These are phyloP conservation scores for Logfia minima DNA, from an alignment of 129 eudicot species.

Conservation along the genomic window DNA sequence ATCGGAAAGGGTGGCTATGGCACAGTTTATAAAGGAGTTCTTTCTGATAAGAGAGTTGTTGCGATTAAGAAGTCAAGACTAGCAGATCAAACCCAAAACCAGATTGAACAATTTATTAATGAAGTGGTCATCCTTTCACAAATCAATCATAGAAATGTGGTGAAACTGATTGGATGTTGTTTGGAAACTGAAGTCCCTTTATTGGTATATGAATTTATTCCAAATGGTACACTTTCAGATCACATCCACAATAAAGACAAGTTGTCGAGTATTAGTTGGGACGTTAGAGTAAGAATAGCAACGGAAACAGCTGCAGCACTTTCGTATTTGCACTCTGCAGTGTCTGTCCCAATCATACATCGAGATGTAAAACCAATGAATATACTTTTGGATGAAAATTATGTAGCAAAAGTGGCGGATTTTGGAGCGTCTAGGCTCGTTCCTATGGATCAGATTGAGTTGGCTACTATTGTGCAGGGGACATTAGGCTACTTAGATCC, in stretches of 20 bases:
- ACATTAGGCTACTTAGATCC: constrained; percentile 54
- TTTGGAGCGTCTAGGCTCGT: constrained; percentile 52
- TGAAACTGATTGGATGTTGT: constrained; percentile 41
- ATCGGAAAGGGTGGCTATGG: constrained; percentile 55
- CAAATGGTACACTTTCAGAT: constrained; percentile 51
- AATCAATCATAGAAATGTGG: constrained; percentile 43
- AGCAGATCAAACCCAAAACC: constrained; percentile 19
- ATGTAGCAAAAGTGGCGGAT: constrained; percentile 56
- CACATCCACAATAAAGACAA: constrained; percentile 30
- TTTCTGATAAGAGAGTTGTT: constrained; percentile 35
- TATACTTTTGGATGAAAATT: constrained; percentile 44
- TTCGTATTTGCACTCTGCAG: constrained; percentile 49
- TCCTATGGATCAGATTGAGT: constrained; percentile 37
- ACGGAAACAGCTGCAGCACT: constrained; percentile 44
- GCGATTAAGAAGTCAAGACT: constrained; percentile 47
- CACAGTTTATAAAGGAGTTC: constrained; percentile 47
- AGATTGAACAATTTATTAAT: constrained; percentile 51
- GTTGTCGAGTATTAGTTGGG: constrained; percentile 21
- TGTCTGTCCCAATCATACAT: constrained; percentile 48
- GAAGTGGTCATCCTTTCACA: constrained; percentile 45
- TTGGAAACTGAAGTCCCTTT: constrained; percentile 36
- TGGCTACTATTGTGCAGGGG: constrained; percentile 50
- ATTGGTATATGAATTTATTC: constrained; percentile 36
- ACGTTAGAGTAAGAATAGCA: constrained; percentile 36
- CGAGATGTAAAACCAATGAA: constrained; percentile 47